Evolutionary conservation across 345 rosid species (phyloP), one percentile per base, ranked within the genome.

Genomic region (Dovyalis caffra): DNA sequence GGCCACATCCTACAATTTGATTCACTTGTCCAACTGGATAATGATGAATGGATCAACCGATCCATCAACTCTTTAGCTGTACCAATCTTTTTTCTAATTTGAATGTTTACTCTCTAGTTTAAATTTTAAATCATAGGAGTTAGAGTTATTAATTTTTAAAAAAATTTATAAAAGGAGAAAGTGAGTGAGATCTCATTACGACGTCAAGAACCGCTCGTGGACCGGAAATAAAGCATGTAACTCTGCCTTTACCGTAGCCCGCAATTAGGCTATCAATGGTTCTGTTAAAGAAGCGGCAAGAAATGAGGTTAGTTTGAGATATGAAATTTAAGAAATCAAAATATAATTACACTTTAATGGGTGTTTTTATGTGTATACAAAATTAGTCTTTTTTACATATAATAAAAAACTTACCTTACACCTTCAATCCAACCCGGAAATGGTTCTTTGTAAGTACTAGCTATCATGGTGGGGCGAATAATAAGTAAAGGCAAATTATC

Each of bases 341-440:
- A n/a, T n/a, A n/a, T n/a, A n/a, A n/a, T n/a, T n/a, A n/a, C n/a
- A n/a, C n/a, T n/a, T n/a, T n/a, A n/a, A n/a, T n/a, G n/a, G n/a
- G n/a, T n/a, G n/a, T n/a, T n/a, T n/a, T n/a, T n/a, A n/a, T n/a
- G n/a, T n/a, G n/a, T n/a, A n/a, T n/a, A n/a, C n/a, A n/a, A n/a
- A n/a, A n/a, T n/a, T n/a, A n/a, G n/a, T n/a, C n/a, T n/a, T 15
- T 29, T 64, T 28, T 25, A 15, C 31, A 1, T 60, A 14, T 4
- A 25, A 32, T 53, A 6, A 11, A 57, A 35, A n/a, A 64, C 32
- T 18, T 73, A 79, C 82, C 82, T 65, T 8, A 57, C 16, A 31
- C 82, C 79, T 75, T 79, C 79, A 37, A 79, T 70, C 82, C 76
- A 79, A 11, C 79, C 82, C 12, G 79, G 79, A 35, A 79, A 79